These are phyloP conservation scores for Cucurbita ficifolia DNA, from an alignment of 306 rosid genomes.

Conservation along the genomic window DNA sequence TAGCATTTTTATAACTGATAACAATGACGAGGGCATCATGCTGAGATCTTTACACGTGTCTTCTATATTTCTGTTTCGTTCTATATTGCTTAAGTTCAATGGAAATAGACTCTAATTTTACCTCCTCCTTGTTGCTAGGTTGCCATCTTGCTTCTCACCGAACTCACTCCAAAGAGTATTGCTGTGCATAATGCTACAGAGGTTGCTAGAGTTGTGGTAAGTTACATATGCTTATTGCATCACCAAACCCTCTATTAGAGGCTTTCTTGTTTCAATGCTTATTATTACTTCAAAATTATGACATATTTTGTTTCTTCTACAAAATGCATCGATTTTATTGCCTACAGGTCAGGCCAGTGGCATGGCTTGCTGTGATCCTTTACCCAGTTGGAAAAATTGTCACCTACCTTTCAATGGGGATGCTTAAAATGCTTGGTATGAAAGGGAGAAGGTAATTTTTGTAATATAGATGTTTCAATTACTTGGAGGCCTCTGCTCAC, in stretches of 20 bases:
- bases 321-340: conserved; percentile 19
- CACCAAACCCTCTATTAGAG: background rate
- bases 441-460: conserved; percentile 81
- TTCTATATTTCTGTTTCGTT: background rate
- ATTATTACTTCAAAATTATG: background rate
- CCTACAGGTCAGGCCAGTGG: conserved; percentile 96
- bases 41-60: background rate
- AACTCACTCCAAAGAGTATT: conserved; percentile 93
- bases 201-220: conserved; percentile 95
- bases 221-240: conserved; percentile 15
- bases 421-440: conserved; percentile 80
- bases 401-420: conserved; percentile 94
- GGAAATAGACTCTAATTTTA: background rate
- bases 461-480: conserved; percentile 4
- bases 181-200: conserved; percentile 97
- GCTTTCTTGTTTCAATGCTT: background rate
- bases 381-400: conserved; percentile 93
- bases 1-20: background rate
- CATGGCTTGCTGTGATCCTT: conserved; percentile 88
- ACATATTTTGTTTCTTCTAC: conserved; percentile 1
- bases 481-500: background rate
- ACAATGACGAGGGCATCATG: background rate
- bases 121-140: conserved; percentile 40
- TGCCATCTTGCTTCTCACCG: conserved; percentile 95
- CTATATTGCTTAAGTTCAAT: background rate